A percentile compares a stretch with the other conserved stretches of the same genome.
phyloP scores from a whole-genome alignment of 192 early-diverging fungal genomes.

The Lobosporangium transversale region DNA sequence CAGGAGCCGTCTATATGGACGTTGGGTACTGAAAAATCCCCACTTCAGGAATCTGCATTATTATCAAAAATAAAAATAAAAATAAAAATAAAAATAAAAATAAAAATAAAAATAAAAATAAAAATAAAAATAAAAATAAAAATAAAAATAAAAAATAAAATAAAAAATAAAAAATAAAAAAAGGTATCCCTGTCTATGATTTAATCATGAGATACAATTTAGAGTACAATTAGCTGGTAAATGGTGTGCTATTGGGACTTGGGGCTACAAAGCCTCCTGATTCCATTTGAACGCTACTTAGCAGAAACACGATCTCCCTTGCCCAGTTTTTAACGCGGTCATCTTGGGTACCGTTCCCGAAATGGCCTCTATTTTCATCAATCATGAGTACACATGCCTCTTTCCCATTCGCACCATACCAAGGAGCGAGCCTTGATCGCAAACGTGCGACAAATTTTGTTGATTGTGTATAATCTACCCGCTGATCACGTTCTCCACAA shows the following conservation, averaged over 20 bases:
- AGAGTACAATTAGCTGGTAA: no score
- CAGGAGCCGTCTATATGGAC: slow-evolving; percentile 46
- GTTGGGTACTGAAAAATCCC: slow-evolving; percentile 13
- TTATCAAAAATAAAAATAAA: no score
- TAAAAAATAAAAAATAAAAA: no score
- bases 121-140: no score
- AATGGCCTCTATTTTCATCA: slow-evolving; percentile 63
- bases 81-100: no score
- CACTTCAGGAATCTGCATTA: no score
- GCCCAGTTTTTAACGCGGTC: slow-evolving; percentile 60
- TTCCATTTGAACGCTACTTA: slow-evolving; percentile 55
- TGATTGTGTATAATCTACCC: slow-evolving; percentile 86
- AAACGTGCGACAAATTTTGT: slow-evolving; percentile 89
- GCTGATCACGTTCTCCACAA: slow-evolving; percentile 80
- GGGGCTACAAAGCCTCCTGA: no score
- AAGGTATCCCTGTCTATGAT: no score
- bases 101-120: no score
- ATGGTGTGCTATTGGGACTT: no score
- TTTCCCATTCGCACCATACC: slow-evolving; percentile 39
- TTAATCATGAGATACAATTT: no score
- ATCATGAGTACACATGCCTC: slow-evolving; percentile 54
- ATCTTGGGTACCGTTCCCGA: slow-evolving; percentile 60
- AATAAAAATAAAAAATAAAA: no score
- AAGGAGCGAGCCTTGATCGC: slow-evolving; percentile 28
- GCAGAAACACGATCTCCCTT: slow-evolving; percentile 62